These are phyloP conservation scores for Cladophialophora chaetospira DNA, from an alignment of 2,329 filamentous ascomycete genomes.

Conservation along the genomic window DNA sequence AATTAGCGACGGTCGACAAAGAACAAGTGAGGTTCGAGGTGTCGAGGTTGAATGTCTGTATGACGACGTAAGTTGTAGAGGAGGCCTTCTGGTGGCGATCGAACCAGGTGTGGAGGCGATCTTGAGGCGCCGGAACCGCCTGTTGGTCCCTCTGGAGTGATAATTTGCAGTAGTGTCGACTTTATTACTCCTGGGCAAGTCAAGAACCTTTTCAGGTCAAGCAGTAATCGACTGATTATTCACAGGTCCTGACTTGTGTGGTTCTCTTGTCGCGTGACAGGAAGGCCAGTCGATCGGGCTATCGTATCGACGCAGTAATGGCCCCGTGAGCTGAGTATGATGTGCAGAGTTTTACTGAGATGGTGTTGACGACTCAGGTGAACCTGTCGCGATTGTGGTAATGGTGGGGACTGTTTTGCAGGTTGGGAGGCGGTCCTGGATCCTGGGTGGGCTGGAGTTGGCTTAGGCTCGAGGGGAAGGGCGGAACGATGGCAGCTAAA, in stretches of 20 bases:
- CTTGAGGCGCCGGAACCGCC: background rate
- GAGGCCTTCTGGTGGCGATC: conserved; percentile 25
- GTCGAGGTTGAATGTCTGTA: conserved; percentile 14
- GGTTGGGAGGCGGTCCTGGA: no score
- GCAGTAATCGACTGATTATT: background rate
- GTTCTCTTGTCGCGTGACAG: conserved; percentile 11
- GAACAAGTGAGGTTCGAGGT: conserved; percentile 18
- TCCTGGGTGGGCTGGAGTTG: conserved; percentile 4
- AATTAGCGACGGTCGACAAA: conserved; percentile 23
- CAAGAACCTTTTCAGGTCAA: conserved; percentile 1
- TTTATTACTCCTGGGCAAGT: conserved; percentile 1
- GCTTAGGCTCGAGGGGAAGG: conserved; percentile 12
- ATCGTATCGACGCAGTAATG: background rate
- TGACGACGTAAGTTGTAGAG: conserved; percentile 26
- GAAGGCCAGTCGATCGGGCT: conserved; percentile 1
- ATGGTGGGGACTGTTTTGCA: conserved; percentile 10
- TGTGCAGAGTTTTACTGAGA: background rate
- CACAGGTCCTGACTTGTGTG: background rate
- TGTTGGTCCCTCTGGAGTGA: background rate
- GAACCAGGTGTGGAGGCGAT: conserved; percentile 11
- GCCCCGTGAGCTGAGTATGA: conserved; percentile 13
- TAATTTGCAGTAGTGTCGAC: conserved; percentile 8
- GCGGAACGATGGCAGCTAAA: conserved; percentile 13
- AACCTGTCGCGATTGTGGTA: background rate
- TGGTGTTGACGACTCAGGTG: conserved; percentile 5